phyloP scores from a whole-genome alignment of 2,329 filamentous ascomycete genomes.

The Xylariaceae sp. region DNA sequence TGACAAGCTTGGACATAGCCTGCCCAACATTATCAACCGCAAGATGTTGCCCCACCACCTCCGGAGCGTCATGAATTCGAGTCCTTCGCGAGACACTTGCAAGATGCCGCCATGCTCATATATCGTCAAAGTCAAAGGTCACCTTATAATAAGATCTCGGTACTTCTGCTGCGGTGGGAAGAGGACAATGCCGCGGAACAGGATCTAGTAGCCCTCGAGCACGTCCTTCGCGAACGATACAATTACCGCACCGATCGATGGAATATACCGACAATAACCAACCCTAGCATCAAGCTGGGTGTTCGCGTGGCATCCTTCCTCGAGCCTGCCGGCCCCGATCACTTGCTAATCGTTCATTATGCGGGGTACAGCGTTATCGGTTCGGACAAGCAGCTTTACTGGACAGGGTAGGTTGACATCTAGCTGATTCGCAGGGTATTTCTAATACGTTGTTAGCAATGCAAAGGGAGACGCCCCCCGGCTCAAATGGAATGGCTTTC shows the following conservation, averaged over 20 bases:
- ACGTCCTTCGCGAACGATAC: constrained; percentile 64
- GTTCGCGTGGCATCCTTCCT: constrained; percentile 65
- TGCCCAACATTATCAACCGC: constrained; percentile 37
- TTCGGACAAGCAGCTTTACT: constrained; percentile 67
- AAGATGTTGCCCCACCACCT: constrained; percentile 39
- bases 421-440: constrained; percentile 30
- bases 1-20: constrained; percentile 30
- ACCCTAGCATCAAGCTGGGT: constrained; percentile 66
- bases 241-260: constrained; percentile 66
- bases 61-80: constrained; percentile 67
- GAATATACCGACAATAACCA: constrained; percentile 64
- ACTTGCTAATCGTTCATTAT: constrained; percentile 70
- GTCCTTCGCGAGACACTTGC: constrained; percentile 69
- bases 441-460: constrained; percentile 57
- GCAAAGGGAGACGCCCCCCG: constrained; percentile 62
- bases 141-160: constrained; percentile 64
- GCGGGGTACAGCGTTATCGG: constrained; percentile 65
- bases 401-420: constrained; percentile 64
- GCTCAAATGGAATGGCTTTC: constrained; percentile 68
- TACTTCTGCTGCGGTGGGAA: constrained; percentile 67
- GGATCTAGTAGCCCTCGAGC: constrained; percentile 61
- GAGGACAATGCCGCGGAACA: constrained; percentile 60
- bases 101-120: constrained; percentile 72
- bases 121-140: constrained; percentile 66
- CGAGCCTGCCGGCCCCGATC: constrained; percentile 61